phyloP scores from a whole-genome alignment of 345 rosid genomes.

The Mallotus nudiflorus region DNA sequence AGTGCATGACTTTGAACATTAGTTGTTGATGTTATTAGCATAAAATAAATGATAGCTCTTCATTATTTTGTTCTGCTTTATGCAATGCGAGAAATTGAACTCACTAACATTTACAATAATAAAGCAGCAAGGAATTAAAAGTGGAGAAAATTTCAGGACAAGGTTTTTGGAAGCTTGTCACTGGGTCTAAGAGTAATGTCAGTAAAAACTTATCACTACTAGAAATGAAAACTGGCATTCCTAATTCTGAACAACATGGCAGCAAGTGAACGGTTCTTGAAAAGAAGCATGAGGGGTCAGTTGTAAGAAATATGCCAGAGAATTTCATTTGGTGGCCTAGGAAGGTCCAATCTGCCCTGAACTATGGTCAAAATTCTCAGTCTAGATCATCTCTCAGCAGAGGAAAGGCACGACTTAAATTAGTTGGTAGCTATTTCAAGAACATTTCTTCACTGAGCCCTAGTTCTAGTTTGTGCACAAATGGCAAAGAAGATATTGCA shows the following conservation, averaged over 20 bases:
- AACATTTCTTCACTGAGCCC: slow-evolving; percentile 36
- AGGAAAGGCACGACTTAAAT: slow-evolving; percentile 40
- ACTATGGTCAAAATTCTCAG: not conserved
- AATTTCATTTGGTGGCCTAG: not conserved
- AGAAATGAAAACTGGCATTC: slow-evolving; percentile 10
- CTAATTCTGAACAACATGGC: slow-evolving; percentile 44
- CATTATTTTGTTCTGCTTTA: not conserved
- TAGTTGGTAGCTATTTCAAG: slow-evolving; percentile 32
- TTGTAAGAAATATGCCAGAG: not conserved
- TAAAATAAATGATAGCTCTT: too few relatives aligned
- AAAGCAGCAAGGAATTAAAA: not conserved
- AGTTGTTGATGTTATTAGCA: too few relatives aligned
- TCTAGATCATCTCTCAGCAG: slow-evolving; percentile 34
- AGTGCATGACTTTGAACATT: too few relatives aligned
- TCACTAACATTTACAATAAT: not conserved
- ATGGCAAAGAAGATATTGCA: slow-evolving; percentile 23
- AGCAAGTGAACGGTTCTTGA: slow-evolving; percentile 52
- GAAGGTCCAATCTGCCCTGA: not conserved
- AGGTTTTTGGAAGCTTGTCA: slow-evolving; percentile 24
- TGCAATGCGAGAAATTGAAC: not conserved
- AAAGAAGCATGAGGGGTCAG: slow-evolving; percentile 33
- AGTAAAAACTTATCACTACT: too few relatives aligned
- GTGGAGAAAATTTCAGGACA: slow-evolving; percentile 47
- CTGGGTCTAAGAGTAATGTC: too few relatives aligned
- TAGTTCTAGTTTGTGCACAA: slow-evolving; percentile 37